Conservation (phyloP, 768 basidiomycete species). For the Macrocybe gigantea region DNA sequence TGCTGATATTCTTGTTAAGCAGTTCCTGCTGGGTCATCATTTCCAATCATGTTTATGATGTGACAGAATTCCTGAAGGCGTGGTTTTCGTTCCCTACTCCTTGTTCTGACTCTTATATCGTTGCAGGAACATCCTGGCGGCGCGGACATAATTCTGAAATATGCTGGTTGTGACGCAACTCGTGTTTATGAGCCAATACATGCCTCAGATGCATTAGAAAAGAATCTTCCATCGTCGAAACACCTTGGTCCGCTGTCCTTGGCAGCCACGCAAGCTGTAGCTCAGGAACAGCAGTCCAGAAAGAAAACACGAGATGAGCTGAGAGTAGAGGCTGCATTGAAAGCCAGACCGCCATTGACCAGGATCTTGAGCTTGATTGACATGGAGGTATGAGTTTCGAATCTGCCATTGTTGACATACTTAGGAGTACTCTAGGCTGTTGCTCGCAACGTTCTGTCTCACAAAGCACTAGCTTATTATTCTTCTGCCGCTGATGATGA, state of each 20-base stretch:
- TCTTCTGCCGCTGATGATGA: slow-evolving; percentile 84
- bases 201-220: slow-evolving; percentile 73
- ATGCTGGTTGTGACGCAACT: slow-evolving; percentile 85
- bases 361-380: slow-evolving; percentile 74
- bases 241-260: slow-evolving; percentile 64
- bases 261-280: slow-evolving; percentile 32
- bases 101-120: slow-evolving; percentile 1
- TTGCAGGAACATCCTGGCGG: slow-evolving; percentile 77
- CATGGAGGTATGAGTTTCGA: slow-evolving; percentile 57
- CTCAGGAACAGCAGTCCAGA: slow-evolving; percentile 30
- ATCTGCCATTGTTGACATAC: not conserved
- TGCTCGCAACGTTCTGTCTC: slow-evolving; percentile 65
- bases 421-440: slow-evolving; percentile 39
- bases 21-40: slow-evolving; percentile 88
- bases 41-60: slow-evolving; percentile 76
- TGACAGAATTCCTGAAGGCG: slow-evolving; percentile 72
- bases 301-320: slow-evolving; percentile 64
- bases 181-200: slow-evolving; percentile 76
- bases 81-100: slow-evolving; percentile 9
- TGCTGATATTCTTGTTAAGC: slow-evolving; percentile 7
- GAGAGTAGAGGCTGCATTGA: slow-evolving; percentile 56
- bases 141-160: slow-evolving; percentile 71
- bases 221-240: slow-evolving; percentile 62
- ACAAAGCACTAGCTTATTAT: slow-evolving; percentile 80
- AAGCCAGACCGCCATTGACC: slow-evolving; percentile 56